phyloP scores from a whole-genome alignment of 73 alveolate species.

The Halteria grandinella region DNA sequence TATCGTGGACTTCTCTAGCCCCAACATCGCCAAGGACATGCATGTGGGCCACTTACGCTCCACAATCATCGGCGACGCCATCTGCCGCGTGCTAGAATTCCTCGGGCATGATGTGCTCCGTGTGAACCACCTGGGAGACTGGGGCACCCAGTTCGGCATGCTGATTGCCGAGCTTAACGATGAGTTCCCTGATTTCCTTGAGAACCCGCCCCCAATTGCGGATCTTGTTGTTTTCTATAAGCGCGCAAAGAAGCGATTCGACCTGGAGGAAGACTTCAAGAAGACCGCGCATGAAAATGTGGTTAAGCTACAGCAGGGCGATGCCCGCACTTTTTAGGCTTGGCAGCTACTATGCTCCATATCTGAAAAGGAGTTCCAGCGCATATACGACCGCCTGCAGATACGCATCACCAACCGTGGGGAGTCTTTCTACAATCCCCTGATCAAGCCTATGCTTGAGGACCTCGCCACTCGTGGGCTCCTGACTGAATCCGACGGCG shows the following conservation, averaged over 20 bases:
- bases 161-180: constrained; percentile 92
- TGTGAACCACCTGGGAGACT: constrained; percentile 98
- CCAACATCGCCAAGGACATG: constrained; percentile 99
- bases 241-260: constrained; percentile 95
- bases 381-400: constrained; percentile 91
- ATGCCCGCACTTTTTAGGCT: constrained; percentile 86
- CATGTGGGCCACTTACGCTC: constrained; percentile 99
- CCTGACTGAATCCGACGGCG: constrained; percentile 88
- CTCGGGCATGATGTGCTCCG: constrained; percentile 95
- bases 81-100: constrained; percentile 97
- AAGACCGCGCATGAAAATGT: constrained; percentile 88
- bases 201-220: constrained; percentile 79
- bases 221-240: constrained; percentile 96
- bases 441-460: constrained; percentile 89
- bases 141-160: constrained; percentile 99
- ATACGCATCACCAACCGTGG: constrained; percentile 91
- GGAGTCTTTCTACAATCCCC: constrained; percentile 95
- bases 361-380: constrained; percentile 89
- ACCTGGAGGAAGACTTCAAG: constrained; percentile 94
- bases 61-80: constrained; percentile 98
- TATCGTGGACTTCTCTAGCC: constrained; percentile 98
- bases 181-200: constrained; percentile 90
- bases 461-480: constrained; percentile 85
- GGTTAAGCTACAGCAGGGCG: constrained; percentile 96
- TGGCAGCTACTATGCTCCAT: constrained; percentile 98